Base-by-base conservation (phyloP, 2,329 filamentous ascomycete species). In the Hypoxylon sp. region DNA sequence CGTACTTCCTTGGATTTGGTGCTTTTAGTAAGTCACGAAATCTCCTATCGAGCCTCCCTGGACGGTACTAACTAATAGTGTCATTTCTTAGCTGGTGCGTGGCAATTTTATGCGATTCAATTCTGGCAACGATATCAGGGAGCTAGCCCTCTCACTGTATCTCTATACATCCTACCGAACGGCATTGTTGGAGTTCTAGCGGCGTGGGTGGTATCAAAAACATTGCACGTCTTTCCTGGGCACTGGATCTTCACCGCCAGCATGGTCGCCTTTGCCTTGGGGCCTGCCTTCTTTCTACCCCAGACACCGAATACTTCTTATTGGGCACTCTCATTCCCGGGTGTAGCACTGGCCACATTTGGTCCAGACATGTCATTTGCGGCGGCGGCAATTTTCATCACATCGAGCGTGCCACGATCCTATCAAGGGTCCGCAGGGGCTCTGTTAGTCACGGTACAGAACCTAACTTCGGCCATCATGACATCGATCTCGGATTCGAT, bases 361-460 rank as follows among this genome's bases (percentile, higher is more conserved):
- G 75, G 75, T 0, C 75, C 75, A 0, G 75, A 78, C 35, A 63
- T 78, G 41, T 72, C 72, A 19, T 78, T 78, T 50, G 75, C 75
- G 0, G 75, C 75, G 0, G 75, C 75, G 1, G 73, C 72, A n/a
- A 77, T 78, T 32, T 77, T 77, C 62, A 76, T 78, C 50, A 78
- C 75, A 0, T 73, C 69, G 7, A 75, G 70, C 37, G 75, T 78
- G 4, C 70, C 73, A 1, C 59, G 74, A n/a, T 74, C 70, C 1
- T 77, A 77, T 43, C 75, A 78, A 51, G 75, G 74, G 3, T 71
- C 70, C 7, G 75, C 75, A 0, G 75, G 74, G 1, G 76, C 74
- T 44, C 50, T 78, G 50, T 61, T 78, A 3, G 74, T 77, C 1
- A 78, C 74, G 16, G 72, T 76, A 29, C 74, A 78, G 60, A 77